Evolutionary conservation across 106 monocot genomes (phyloP), one percentile per base, ranked within the genome.

Genomic region (Dendrobium chrysotoxum): DNA sequence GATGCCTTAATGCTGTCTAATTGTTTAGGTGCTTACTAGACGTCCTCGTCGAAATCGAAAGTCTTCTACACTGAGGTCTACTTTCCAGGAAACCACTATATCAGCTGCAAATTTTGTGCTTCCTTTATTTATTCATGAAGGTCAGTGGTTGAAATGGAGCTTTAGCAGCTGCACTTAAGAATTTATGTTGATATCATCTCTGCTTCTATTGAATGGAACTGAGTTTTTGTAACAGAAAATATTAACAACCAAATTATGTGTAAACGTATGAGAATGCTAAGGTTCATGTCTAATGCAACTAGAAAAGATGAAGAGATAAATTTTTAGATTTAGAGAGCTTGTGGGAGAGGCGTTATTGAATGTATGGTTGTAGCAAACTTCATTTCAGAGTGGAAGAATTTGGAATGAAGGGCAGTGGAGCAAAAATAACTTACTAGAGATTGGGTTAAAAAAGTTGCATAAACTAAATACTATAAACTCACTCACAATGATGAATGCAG

Each of bases 111-210:
- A 99, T 90, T 83, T 99, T 80, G 95, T 99, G 3, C 91, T 91
- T 80, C 98, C 98, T 21, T 74, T 99, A 58, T 99, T 99, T 88
- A 99, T 99, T 86, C 95, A 99, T 84, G 98, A 99, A 93, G 98
- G 98, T 90, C 76, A 8, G 65, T 26, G 15, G 31, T 77, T 16
- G 1, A 53, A 75, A 73, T 80, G 31, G 1, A 58, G 65, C 23
- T 68, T 82, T 67, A 39, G 31, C 6, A 54, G 26, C 21, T 54
- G 53, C 6, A 40, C 6, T 74, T 6, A 74, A 30, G n/a, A 42
- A 41, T 74, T 73, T 42, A 20, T 74, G 5, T 40, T 20, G 41
- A 3, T 74, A 41, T 40, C 28, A 28, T 41, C 8, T 40, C 8
- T 21, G 28, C n/a, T 74, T 42, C 41, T 31, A n/a, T 74, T 41